A percentile compares a stretch with the other conserved stretches of the same genome.
These are phyloP conservation scores for Cryptococcus sp. DNA, from an alignment of 1,284 basidiomycete species.

Conservation along the genomic window DNA sequence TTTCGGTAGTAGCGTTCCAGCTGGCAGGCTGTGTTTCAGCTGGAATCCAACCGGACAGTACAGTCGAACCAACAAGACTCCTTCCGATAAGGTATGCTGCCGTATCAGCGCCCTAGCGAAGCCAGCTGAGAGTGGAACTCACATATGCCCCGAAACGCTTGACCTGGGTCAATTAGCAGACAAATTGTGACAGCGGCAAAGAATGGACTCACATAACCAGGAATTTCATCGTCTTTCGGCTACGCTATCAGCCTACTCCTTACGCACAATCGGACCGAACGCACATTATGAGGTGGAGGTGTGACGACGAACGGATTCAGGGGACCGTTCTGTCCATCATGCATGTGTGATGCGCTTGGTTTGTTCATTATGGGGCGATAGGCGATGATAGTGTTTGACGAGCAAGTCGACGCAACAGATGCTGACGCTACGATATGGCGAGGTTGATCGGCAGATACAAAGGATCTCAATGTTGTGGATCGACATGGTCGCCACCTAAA, in stretches of 20 bases:
- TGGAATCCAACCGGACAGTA: background rate
- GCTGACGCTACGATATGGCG: no score
- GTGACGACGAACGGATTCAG: slow-evolving; percentile 32
- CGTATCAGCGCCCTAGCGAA: background rate
- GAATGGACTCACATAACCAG: slow-evolving; percentile 24
- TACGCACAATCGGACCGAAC: background rate
- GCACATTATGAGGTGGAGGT: slow-evolving; percentile 30
- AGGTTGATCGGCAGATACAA: no score
- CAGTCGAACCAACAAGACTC: slow-evolving; percentile 34
- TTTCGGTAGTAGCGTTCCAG: slow-evolving; percentile 39
- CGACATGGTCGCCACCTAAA: no score
- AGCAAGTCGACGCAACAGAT: no score
- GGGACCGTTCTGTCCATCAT: slow-evolving; percentile 25
- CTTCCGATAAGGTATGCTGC: slow-evolving; percentile 23
- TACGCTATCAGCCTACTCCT: slow-evolving; percentile 3
- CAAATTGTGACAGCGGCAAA: background rate
- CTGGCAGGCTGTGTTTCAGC: slow-evolving; percentile 28
- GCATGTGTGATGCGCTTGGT: slow-evolving; percentile 12
- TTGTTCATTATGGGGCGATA: slow-evolving; percentile 15
- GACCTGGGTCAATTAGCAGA: slow-evolving; percentile 7
- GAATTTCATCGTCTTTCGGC: slow-evolving; percentile 38
- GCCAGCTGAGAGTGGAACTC: slow-evolving; percentile 9
- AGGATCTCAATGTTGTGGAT: no score
- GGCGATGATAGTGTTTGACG: no score
- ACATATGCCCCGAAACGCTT: slow-evolving; percentile 40